Percentiles rank a stretch among this genome's conserved stretches.
phyloP scores from a whole-genome alignment of 495 filamentous ascomycete genomes.

The Xylaria castorea region DNA sequence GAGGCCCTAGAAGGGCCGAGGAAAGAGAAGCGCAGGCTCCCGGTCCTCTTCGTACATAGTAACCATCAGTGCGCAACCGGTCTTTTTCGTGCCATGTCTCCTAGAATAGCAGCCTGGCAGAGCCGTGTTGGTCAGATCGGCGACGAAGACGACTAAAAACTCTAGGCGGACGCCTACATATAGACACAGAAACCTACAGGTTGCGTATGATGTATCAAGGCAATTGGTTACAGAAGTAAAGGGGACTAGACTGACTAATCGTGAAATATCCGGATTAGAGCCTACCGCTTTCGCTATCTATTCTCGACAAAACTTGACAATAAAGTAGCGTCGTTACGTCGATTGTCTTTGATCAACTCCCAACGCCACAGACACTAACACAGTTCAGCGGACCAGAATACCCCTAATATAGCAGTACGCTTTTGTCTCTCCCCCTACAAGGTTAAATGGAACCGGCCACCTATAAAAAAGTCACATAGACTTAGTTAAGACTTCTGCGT shows the following conservation, averaged over 20 bases:
- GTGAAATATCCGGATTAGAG: neutral
- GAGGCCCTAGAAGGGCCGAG: neutral
- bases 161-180: no score
- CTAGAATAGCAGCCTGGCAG: neutral
- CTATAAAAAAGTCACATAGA: neutral
- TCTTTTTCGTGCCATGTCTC: neutral
- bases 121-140: neutral
- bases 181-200: neutral
- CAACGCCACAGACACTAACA: neutral
- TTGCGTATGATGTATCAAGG: neutral
- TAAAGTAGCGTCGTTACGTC: neutral
- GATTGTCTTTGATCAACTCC: neutral
- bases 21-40: neutral
- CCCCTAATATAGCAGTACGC: neutral
- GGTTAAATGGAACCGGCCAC: neutral
- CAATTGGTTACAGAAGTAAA: neutral
- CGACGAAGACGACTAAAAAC: neutral
- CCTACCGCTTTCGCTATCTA: neutral
- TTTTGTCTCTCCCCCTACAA: neutral
- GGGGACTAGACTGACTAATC: neutral
- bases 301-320: neutral
- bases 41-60: neutral
- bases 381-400: neutral
- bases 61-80: neutral
- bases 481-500: neutral